These are phyloP conservation scores for Lasiosphaeriaceae sp. DNA, from an alignment of 495 filamentous ascomycete species.

Conservation along the genomic window DNA sequence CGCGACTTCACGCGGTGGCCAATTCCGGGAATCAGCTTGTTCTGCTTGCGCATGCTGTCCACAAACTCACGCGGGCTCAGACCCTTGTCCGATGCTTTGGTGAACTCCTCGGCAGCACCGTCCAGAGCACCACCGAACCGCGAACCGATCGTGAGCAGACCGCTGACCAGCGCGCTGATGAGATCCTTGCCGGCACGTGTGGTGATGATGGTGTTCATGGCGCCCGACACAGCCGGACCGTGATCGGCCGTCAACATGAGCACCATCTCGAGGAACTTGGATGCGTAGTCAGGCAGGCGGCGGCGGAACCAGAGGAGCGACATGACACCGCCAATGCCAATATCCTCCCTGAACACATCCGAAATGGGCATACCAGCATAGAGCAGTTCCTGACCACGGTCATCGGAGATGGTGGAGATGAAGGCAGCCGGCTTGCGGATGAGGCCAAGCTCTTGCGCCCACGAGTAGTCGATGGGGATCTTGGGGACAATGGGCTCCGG, in stretches of 20 bases:
- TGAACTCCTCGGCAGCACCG: conserved; percentile 97
- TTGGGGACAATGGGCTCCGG: conserved; percentile 91
- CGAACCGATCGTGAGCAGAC: conserved; percentile 97
- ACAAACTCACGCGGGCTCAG: conserved; percentile 98
- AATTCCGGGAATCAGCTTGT: conserved; percentile 99
- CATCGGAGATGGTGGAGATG: conserved; percentile 99
- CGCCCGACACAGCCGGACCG: conserved; percentile 97
- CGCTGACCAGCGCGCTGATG: conserved; percentile 88
- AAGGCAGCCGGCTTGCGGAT: conserved; percentile 99
- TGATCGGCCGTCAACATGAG: conserved; percentile 99
- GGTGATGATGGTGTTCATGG: conserved; percentile 99
- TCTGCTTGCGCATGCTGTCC: conserved; percentile 97
- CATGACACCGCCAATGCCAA: conserved; percentile 99
- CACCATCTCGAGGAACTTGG: conserved; percentile 99
- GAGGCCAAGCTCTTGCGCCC: conserved; percentile 98
- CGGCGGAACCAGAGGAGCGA: conserved; percentile 99
- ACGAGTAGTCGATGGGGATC: conserved; percentile 99
- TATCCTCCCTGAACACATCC: conserved; percentile 97
- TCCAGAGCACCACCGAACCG: conserved; percentile 98
- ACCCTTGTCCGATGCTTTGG: conserved; percentile 95
- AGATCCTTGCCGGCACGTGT: conserved; percentile 98
- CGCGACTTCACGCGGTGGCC: conserved; percentile 99
- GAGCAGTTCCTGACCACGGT: conserved; percentile 98
- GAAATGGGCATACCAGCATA: conserved; percentile 99
- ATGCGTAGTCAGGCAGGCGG: conserved; percentile 90